Evolutionary conservation across 2,329 filamentous ascomycete genomes (phyloP), one percentile per base, ranked within the genome.

Genomic region (Talaromyces sp.): DNA sequence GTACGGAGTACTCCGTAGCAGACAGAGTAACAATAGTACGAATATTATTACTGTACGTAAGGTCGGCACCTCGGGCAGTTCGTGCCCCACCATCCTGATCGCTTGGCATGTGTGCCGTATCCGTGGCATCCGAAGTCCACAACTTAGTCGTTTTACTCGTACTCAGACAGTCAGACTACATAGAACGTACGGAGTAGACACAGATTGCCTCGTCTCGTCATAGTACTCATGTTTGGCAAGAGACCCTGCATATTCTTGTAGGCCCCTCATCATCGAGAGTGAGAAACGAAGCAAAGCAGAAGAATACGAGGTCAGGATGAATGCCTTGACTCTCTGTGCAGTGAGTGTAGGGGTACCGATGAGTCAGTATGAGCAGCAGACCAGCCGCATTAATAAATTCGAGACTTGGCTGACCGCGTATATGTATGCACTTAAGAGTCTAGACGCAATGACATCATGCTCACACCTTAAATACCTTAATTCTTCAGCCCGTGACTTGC

Each of bases 401-500:
- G 4, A 33, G 49, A n/a, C 49, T 52, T 31, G 49, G 49, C 17
- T n/a, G 11, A 13, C 19, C 11, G 22, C 22, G 45, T 17, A 25
- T 22, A 15, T 10, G 25, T 10, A n/a, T 15, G 15, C 6, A 41
- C 15, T 6, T 6, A 7, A 17, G 22, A 11, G 49, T 52, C 49
- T 52, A 52, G 49, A 52, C 27, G 49, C 47, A 52, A 27, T 52
- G 49, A 52, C 49, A 52, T 52, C 49, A 52, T 52, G 3, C 3
- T 5, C 10, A 52, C n/a, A 52, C 49, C 27, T 52, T 52, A 52
- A 50, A 52, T 52, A 52, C 49, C 49, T 52, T 52, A 52, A 52
- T 52, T 52, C 27, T 52, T 52, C 49, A 33, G 13, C 27, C 22
- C 25, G 47, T 50, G 47, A 50, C 47, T 50, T 27, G 22, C 8